Evolutionary conservation across 2,329 filamentous ascomycete genomes (phyloP).

Genomic region (Nigrospora sphaerica): DNA sequence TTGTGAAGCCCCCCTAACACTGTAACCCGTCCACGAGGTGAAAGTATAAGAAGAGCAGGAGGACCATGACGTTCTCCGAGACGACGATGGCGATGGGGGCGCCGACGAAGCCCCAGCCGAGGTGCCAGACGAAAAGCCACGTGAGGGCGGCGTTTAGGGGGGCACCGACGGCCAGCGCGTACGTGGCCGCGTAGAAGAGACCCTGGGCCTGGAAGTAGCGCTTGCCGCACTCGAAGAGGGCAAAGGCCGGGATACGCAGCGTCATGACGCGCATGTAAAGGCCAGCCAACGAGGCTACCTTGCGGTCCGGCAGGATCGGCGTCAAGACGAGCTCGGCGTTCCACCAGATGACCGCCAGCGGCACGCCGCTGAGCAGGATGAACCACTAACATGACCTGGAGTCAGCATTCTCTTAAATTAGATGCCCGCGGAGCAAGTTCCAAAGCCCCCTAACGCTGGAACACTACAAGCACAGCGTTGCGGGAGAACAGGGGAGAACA

Average conservation of each 20-base stretch:
- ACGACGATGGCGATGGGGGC: constrained; percentile 42
- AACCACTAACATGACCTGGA: too few species aligned
- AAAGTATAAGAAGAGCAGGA: constrained; percentile 38
- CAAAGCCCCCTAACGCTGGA: too few species aligned
- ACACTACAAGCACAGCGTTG: too few species aligned
- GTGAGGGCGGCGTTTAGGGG: constrained; percentile 41
- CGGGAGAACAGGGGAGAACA: too few species aligned
- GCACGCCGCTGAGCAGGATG: constrained; percentile 37
- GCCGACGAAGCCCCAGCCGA: constrained; percentile 39
- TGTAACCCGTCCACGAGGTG: constrained; percentile 30
- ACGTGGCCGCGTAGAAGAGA: constrained; percentile 40
- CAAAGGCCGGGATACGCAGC: constrained; percentile 44
- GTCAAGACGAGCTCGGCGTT: constrained; percentile 37
- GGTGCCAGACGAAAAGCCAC: constrained; percentile 36
- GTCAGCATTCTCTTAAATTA: too few species aligned
- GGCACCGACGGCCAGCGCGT: constrained; percentile 36
- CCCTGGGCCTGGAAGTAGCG: constrained; percentile 49
- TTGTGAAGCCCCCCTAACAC: constrained; percentile 37
- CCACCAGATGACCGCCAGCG: constrained; percentile 41
- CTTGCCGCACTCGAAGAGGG: constrained; percentile 45
- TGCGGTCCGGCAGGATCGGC: constrained; percentile 36
- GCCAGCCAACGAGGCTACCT: constrained; percentile 40
- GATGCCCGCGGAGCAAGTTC: too few species aligned
- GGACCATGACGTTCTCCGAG: constrained; percentile 38
- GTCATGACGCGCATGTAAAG: constrained; percentile 40